Base-by-base conservation (phyloP, 2,329 filamentous ascomycete species). In the Pseudocercospora musae region DNA sequence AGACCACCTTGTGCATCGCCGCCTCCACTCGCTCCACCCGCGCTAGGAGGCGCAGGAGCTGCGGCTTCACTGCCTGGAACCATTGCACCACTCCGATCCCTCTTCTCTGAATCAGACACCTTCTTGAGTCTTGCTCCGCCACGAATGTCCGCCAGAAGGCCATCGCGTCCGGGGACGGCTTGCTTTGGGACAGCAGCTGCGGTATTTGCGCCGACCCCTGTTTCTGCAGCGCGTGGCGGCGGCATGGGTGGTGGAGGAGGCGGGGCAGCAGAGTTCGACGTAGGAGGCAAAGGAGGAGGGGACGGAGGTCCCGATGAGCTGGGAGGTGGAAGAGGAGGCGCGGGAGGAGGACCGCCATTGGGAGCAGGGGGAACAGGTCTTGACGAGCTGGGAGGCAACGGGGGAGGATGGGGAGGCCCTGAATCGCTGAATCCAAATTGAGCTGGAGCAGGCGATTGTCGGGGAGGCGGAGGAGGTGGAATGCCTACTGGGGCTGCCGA, bases 131-230 rank as follows among this genome's bases (percentile, higher is more conserved):
- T 72, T 23, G 87, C 80, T 23, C 80, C 84, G 64, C 85, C 86
- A 66, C 90, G 87, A 66, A 95, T 95, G 71, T 89, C 85, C 49
- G 87, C 88, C 68, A 90, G 79, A 73, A 91, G 78, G 59, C 86
- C 89, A 66, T 81, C 80, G 69, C 84, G 87, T 33, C 77, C 76
- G 10, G 79, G 67, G 18, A 57, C 60, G 23, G 60, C 62, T 23
- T 57, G 46, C 40, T 57, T 62, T 2, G 64, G 56, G 42, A 66
- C 61, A 10, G 66, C 62, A 13, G 68, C 65, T 13, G 66, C 68
- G 21, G 68, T 62, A 74, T 87, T 85, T 60, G 77, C 78, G 31
- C 77, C 58, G 3, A 67, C 62, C 21, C 63, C 73, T 78, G 85
- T 64, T 78, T 87, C 78, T 82, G 87, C 78, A 77, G 82, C 76